Evolutionary conservation across 208 protist genomes (phyloP).

Genomic region (Acanthamoeba healyi): DNA sequence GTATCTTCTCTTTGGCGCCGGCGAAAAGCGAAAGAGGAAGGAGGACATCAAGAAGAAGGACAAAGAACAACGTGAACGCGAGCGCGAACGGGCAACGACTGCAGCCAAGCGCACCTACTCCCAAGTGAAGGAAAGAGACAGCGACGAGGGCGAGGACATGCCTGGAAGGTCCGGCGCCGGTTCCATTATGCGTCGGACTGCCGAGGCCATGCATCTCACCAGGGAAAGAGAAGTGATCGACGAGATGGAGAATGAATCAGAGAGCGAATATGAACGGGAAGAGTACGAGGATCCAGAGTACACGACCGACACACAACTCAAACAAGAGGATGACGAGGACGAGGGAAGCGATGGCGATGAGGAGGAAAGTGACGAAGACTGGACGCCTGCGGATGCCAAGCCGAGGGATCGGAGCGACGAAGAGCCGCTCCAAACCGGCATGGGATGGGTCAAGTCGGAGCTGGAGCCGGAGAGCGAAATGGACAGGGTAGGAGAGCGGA

Average conservation of each 20-base stretch:
- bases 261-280: slow-evolving; percentile 29
- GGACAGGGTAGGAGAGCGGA: neutral
- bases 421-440: neutral
- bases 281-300: slow-evolving; percentile 49
- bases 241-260: slow-evolving; percentile 30
- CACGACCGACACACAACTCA: neutral
- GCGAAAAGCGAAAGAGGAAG: slow-evolving; percentile 33
- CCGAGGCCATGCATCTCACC: neutral
- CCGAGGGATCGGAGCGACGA: neutral
- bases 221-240: slow-evolving; percentile 2
- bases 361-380: slow-evolving; percentile 22
- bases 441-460: neutral
- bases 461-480: too few species aligned
- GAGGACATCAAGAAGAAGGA: slow-evolving; percentile 40
- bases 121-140: neutral
- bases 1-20: neutral
- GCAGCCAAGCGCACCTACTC: neutral
- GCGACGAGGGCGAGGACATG: slow-evolving; percentile 14
- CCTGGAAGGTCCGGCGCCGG: neutral
- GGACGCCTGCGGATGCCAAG: neutral
- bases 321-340: neutral
- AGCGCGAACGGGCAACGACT: neutral
- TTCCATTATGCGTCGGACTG: neutral
- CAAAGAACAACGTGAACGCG: neutral
- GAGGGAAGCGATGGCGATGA: slow-evolving; percentile 15